Percentiles rank a stretch among this genome's conserved stretches.
phyloP scores from a whole-genome alignment of 2,329 filamentous ascomycete genomes.

The Ophiobolus disseminans region DNA sequence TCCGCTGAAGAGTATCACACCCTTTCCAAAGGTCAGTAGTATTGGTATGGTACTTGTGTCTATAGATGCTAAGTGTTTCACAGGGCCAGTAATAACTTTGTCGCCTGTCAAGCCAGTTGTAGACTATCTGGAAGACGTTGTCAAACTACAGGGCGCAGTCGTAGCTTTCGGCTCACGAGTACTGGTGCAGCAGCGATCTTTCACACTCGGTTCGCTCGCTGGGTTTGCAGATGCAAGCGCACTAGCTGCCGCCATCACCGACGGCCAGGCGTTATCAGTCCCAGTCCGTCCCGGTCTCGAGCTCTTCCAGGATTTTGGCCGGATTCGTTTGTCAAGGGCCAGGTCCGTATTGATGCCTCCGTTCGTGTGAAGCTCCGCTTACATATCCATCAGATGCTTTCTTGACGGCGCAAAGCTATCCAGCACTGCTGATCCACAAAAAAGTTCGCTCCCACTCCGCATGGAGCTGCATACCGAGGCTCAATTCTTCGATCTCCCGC shows the following conservation, averaged over 20 bases:
- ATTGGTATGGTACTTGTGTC: no score
- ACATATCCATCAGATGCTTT: neutral
- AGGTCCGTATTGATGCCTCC: neutral
- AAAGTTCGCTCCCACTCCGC: no score
- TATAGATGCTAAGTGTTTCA: no score
- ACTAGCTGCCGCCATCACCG: neutral
- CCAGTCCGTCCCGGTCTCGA: neutral
- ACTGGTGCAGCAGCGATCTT: neutral
- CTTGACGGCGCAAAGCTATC: neutral
- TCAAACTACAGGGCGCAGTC: neutral
- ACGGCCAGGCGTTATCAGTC: neutral
- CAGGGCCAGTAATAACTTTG: neutral
- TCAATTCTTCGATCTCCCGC: neutral
- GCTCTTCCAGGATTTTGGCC: neutral
- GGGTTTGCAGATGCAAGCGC: neutral
- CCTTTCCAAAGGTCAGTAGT: neutral
- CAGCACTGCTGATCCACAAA: no score
- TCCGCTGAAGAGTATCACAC: neutral
- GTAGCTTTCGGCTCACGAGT: neutral
- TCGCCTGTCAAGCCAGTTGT: neutral
- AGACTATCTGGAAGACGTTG: neutral
- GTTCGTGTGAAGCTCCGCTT: neutral
- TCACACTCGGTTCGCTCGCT: neutral
- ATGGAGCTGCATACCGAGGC: neutral
- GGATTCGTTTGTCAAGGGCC: neutral